These are phyloP conservation scores for Bruguiera hainesii DNA, from an alignment of 441 rosid genomes.

Conservation along the genomic window DNA sequence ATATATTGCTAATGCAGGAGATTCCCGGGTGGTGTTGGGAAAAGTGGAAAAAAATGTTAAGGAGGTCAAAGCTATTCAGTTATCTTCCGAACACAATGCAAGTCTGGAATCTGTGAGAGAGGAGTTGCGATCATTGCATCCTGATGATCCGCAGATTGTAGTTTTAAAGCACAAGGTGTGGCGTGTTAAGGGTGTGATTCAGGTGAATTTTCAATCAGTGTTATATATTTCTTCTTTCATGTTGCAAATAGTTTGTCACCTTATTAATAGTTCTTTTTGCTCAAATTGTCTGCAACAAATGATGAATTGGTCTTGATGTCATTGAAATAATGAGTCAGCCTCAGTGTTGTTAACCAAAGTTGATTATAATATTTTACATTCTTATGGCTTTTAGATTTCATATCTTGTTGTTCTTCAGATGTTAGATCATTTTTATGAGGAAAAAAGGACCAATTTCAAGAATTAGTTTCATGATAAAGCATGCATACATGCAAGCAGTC, in stretches of 20 bases:
- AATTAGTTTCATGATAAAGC: neutral
- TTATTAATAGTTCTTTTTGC: slow-evolving; percentile 1
- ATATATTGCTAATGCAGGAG: slow-evolving; percentile 87
- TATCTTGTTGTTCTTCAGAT: neutral
- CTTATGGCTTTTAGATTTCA: neutral
- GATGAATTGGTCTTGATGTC: neutral
- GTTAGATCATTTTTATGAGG: neutral
- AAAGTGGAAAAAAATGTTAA: slow-evolving; percentile 40
- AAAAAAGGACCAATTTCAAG: neutral
- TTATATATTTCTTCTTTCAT: neutral
- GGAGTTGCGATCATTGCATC: slow-evolving; percentile 73
- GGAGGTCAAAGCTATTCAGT: slow-evolving; percentile 71
- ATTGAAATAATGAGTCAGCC: no score
- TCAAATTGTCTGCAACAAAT: neutral
- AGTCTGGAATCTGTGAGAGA: slow-evolving; percentile 79
- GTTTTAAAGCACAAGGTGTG: slow-evolving; percentile 87
- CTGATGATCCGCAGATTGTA: slow-evolving; percentile 85
- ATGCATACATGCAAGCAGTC: neutral
- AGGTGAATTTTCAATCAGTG: slow-evolving; percentile 39
- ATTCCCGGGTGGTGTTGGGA: slow-evolving; percentile 85
- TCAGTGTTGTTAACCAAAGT: no score
- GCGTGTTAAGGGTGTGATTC: slow-evolving; percentile 96
- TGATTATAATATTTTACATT: no score
- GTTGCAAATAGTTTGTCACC: slow-evolving; percentile 6
- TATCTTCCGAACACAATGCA: slow-evolving; percentile 83